Evolutionary conservation across 1,284 basidiomycete species (phyloP).

Genomic region (Phylloboletellus chloephorus): DNA sequence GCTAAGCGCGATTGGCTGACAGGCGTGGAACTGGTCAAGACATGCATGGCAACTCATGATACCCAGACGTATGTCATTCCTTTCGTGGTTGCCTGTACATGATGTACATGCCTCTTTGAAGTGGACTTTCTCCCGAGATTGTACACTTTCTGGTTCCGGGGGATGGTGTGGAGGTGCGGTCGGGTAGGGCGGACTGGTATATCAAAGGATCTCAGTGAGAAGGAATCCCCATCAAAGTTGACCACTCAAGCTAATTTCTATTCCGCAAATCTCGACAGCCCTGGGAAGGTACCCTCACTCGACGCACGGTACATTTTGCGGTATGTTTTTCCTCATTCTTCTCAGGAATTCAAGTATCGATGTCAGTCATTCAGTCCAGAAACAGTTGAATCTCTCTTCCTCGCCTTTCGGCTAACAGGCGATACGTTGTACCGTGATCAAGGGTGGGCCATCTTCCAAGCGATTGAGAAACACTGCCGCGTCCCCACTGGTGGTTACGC

Average conservation of each 20-base stretch:
- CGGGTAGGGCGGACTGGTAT: slow-evolving; percentile 68
- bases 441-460: slow-evolving; percentile 89
- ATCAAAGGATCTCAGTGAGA: slow-evolving; percentile 70
- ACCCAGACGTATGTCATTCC: slow-evolving; percentile 66
- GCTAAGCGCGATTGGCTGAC: slow-evolving; percentile 77
- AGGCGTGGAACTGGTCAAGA: slow-evolving; percentile 78
- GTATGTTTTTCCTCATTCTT: slow-evolving; percentile 32
- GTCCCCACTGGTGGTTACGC: slow-evolving; percentile 79
- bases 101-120: slow-evolving; percentile 27
- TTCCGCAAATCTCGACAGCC: slow-evolving; percentile 31
- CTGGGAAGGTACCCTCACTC: slow-evolving; percentile 49
- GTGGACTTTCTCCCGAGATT: slow-evolving; percentile 80
- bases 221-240: background rate
- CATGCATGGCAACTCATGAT: slow-evolving; percentile 84
- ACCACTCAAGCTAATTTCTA: slow-evolving; percentile 6
- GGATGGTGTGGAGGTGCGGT: slow-evolving; percentile 42
- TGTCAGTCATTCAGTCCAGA: slow-evolving; percentile 62
- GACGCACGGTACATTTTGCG: slow-evolving; percentile 90
- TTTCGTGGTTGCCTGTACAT: background rate
- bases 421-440: slow-evolving; percentile 75
- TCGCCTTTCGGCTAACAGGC: slow-evolving; percentile 83
- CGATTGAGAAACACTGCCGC: slow-evolving; percentile 81
- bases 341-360: background rate
- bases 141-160: slow-evolving; percentile 65
- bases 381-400: slow-evolving; percentile 90